phyloP scores from a whole-genome alignment of 2,329 filamentous ascomycete genomes.

The Fusarium sp. region DNA sequence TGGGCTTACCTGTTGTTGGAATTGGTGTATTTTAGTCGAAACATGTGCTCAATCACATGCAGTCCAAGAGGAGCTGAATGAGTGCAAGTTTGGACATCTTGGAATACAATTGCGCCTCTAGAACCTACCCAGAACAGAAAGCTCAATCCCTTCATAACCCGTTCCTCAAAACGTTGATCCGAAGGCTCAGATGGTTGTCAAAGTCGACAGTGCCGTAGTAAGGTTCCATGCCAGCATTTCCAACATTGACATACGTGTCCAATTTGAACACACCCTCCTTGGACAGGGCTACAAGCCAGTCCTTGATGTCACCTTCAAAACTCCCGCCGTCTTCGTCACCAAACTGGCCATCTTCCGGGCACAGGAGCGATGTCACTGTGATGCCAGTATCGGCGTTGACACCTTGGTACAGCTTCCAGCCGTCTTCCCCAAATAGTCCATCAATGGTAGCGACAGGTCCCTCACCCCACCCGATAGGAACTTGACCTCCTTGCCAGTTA shows the following conservation, averaged over 20 bases:
- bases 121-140: too few relatives aligned
- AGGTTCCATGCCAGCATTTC: slow-evolving; percentile 33
- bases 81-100: too few relatives aligned
- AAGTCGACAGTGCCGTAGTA: slow-evolving; percentile 30
- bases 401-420: slow-evolving; percentile 32
- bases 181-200: slow-evolving; percentile 20
- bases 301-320: slow-evolving; percentile 30
- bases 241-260: slow-evolving; percentile 28
- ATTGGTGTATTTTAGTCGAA: too few relatives aligned
- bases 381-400: slow-evolving; percentile 27
- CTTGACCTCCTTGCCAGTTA: slow-evolving; percentile 18
- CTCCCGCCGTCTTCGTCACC: not conserved
- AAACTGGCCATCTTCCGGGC: slow-evolving; percentile 9
- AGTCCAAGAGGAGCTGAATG: too few relatives aligned
- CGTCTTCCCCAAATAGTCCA: slow-evolving; percentile 24
- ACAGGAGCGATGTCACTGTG: slow-evolving; percentile 24
- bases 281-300: slow-evolving; percentile 25
- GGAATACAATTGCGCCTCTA: too few relatives aligned
- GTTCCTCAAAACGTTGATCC: slow-evolving; percentile 13
- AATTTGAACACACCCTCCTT: slow-evolving; percentile 16
- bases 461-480: slow-evolving; percentile 24
- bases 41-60: too few relatives aligned
- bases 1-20: too few relatives aligned
- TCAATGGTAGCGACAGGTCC: slow-evolving; percentile 25
- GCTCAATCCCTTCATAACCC: too few relatives aligned